phyloP scores from a whole-genome alignment of 2,329 filamentous ascomycete species.

The Penicillium verrucosum region DNA sequence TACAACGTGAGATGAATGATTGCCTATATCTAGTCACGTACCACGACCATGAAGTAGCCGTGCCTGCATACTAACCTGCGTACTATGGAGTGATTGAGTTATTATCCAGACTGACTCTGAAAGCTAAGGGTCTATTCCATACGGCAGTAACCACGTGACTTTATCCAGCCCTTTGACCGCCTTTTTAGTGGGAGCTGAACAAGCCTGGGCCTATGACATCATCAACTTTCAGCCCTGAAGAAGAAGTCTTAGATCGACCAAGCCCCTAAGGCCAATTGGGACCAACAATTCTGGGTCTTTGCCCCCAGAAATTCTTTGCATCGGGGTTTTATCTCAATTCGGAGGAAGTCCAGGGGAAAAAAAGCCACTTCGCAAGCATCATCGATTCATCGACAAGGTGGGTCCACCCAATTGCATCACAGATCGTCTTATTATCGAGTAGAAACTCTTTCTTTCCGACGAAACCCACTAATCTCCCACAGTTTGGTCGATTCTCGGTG shows the following conservation, averaged over 20 bases:
- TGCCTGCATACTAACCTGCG: background rate
- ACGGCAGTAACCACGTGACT: background rate
- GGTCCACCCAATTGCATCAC: constrained; percentile 9
- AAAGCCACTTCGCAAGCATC: background rate
- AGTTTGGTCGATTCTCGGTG: background rate
- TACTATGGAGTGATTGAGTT: no score
- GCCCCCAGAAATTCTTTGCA: background rate
- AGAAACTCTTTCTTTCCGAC: background rate
- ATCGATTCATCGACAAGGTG: background rate
- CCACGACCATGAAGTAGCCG: background rate
- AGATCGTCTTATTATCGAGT: background rate
- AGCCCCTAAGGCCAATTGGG: background rate
- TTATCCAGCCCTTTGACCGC: background rate
- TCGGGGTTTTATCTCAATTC: background rate
- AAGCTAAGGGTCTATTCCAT: background rate
- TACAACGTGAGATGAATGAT: background rate
- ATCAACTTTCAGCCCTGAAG: background rate
- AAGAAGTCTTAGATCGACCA: background rate
- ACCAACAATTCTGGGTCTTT: background rate
- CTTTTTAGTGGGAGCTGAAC: background rate
- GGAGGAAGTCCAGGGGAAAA: background rate
- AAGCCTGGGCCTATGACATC: background rate
- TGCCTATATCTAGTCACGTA: background rate
- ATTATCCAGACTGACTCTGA: no score
- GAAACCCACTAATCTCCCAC: background rate